Conservation (phyloP, 2,329 filamentous ascomycete species). For the Beauveria asiatica region DNA sequence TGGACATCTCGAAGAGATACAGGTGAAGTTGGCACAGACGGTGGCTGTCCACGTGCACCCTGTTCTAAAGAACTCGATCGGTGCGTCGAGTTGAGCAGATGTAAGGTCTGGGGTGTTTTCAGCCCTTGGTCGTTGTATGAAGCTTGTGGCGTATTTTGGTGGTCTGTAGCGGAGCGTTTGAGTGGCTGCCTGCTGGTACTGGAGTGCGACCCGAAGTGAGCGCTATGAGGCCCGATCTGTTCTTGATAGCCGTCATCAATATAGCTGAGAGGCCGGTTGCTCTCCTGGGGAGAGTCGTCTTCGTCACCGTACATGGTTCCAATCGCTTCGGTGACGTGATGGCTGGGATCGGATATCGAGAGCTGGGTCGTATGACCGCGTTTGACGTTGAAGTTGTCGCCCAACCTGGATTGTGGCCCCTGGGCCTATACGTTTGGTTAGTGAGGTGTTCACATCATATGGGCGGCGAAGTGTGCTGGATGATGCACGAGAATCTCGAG, state of each 20-base stretch:
- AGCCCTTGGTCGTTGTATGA: conserved; percentile 26
- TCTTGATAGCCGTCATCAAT: conserved; percentile 48
- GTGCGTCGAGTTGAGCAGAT: conserved; percentile 31
- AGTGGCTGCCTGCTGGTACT: conserved; percentile 32
- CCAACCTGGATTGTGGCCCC: conserved; percentile 45
- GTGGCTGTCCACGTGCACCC: conserved; percentile 34
- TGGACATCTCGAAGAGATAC: conserved; percentile 45
- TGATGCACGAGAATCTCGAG: background rate
- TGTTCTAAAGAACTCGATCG: conserved; percentile 33
- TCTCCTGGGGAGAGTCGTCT: conserved; percentile 51
- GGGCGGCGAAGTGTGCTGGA: background rate
- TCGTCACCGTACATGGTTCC: conserved; percentile 81
- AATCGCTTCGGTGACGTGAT: conserved; percentile 92
- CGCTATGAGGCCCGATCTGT: conserved; percentile 28
- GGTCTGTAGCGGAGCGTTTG: conserved; percentile 39
- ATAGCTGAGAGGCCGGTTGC: conserved; percentile 64
- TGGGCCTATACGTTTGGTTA: conserved; percentile 36
- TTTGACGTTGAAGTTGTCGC: conserved; percentile 48
- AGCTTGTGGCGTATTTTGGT: conserved; percentile 22
- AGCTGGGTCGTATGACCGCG: conserved; percentile 51
- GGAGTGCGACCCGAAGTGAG: conserved; percentile 23
- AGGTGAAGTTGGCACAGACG: conserved; percentile 32
- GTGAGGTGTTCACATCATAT: background rate
- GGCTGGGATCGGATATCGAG: conserved; percentile 76
- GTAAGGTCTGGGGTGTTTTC: conserved; percentile 37